Evolutionary conservation across 176 grass and related monocot species (phyloP).

Genomic region (Melocanna baccifera): DNA sequence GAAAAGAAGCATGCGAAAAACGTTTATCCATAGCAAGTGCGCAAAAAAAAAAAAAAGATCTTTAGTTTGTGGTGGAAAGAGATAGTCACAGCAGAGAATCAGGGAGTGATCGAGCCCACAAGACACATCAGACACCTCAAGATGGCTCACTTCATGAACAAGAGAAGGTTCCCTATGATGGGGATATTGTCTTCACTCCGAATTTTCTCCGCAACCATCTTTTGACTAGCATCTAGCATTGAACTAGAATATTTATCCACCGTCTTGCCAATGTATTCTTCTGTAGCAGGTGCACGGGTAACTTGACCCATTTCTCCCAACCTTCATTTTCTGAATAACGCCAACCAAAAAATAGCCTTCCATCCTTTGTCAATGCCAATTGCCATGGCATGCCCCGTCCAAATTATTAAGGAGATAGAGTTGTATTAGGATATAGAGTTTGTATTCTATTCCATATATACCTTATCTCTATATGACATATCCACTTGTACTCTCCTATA

Average conservation of each 20-base stretch:
- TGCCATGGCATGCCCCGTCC: slow-evolving; percentile 85
- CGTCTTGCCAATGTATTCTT: slow-evolving; percentile 32
- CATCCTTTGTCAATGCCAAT: slow-evolving; percentile 72
- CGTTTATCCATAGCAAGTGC: background rate
- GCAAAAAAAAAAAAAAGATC: background rate
- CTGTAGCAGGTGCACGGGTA: slow-evolving; percentile 21
- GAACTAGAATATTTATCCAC: slow-evolving; percentile 36
- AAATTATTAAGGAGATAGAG: too few species aligned
- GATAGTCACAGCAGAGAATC: slow-evolving; percentile 67
- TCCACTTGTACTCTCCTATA: too few species aligned
- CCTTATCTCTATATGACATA: too few species aligned
- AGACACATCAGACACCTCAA: slow-evolving; percentile 70
- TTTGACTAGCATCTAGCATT: slow-evolving; percentile 66
- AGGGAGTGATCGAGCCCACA: slow-evolving; percentile 93
- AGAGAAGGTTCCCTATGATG: slow-evolving; percentile 81
- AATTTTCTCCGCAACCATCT: slow-evolving; percentile 80
- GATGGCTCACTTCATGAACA: slow-evolving; percentile 53
- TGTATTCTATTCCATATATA: too few species aligned
- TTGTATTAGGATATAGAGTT: too few species aligned
- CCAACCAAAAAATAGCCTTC: slow-evolving; percentile 84
- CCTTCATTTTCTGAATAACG: slow-evolving; percentile 79
- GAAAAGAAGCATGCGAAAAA: background rate
- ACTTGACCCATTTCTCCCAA: slow-evolving; percentile 71
- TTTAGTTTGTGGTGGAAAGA: background rate
- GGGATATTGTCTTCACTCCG: slow-evolving; percentile 70